Evolutionary conservation across 139 green algal genomes (phyloP).

Genomic region (Axilococcus clingmanii): DNA sequence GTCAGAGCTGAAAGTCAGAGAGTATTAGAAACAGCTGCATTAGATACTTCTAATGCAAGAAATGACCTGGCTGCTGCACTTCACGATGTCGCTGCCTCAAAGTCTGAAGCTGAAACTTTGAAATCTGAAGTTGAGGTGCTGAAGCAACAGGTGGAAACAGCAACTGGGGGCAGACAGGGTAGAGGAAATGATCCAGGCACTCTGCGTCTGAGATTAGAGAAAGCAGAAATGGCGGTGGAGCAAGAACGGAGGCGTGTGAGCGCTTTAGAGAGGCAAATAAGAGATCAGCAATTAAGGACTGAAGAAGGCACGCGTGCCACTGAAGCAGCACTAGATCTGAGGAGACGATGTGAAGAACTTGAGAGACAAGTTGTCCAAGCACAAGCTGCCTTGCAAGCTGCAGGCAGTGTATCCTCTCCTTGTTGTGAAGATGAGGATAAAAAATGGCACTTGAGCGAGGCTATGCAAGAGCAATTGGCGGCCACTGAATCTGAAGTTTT

Average conservation of each 20-base stretch:
- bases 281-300: no score
- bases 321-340: background rate
- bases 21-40: no score
- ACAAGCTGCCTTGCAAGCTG: background rate
- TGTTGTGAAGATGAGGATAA: background rate
- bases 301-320: background rate
- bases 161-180: background rate
- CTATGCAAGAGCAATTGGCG: conserved; percentile 6
- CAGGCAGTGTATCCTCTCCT: background rate
- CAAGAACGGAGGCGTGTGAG: conserved; percentile 26
- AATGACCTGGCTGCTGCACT: no score
- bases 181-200: conserved; percentile 8
- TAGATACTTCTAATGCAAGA: no score
- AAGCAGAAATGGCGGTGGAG: conserved; percentile 38
- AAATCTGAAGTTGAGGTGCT: no score
- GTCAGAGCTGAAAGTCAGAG: background rate
- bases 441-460: background rate
- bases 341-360: conserved; percentile 5
- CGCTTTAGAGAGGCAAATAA: conserved; percentile 27
- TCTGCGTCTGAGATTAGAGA: conserved; percentile 22
- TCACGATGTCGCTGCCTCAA: no score
- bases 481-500: conserved; percentile 4
- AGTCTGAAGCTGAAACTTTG: no score
- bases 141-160: background rate
- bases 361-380: conserved; percentile 14